A percentile compares a stretch with the other conserved stretches of the same genome.
These are phyloP conservation scores for Phlyctochytrium bullatum DNA, from an alignment of 192 early-diverging fungal genomes.

Conservation along the genomic window DNA sequence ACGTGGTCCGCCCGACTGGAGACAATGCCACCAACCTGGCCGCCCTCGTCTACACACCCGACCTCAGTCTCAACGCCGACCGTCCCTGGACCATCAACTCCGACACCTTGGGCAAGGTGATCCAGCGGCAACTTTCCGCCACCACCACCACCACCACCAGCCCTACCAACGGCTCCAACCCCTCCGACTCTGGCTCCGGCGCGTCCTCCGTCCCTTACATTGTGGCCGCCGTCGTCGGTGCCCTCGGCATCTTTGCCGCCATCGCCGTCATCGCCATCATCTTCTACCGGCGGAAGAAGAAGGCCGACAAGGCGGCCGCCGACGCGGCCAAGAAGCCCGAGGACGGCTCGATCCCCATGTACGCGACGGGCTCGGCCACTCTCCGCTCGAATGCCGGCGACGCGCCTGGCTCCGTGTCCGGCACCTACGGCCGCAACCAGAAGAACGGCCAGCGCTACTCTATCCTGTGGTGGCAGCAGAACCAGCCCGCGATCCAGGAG, in stretches of 20 bases:
- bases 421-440: background rate
- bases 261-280: background rate
- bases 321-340: background rate
- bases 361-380: too few relatives aligned
- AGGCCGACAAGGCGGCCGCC: background rate
- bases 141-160: too few relatives aligned
- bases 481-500: background rate
- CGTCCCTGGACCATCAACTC: background rate
- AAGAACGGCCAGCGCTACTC: background rate
- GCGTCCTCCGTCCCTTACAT: background rate
- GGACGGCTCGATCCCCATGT: background rate
- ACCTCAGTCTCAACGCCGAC: background rate
- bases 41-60: background rate
- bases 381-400: background rate
- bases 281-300: conserved; percentile 1
- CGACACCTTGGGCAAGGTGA: background rate
- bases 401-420: background rate
- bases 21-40: background rate
- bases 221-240: background rate
- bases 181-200: background rate
- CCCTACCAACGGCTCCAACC: background rate
- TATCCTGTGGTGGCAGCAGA: background rate
- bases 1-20: background rate
- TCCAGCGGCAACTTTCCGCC: too few relatives aligned
- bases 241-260: background rate